phyloP scores from a whole-genome alignment of 2,329 filamentous ascomycete species.

The Parafenestella ontariensis region DNA sequence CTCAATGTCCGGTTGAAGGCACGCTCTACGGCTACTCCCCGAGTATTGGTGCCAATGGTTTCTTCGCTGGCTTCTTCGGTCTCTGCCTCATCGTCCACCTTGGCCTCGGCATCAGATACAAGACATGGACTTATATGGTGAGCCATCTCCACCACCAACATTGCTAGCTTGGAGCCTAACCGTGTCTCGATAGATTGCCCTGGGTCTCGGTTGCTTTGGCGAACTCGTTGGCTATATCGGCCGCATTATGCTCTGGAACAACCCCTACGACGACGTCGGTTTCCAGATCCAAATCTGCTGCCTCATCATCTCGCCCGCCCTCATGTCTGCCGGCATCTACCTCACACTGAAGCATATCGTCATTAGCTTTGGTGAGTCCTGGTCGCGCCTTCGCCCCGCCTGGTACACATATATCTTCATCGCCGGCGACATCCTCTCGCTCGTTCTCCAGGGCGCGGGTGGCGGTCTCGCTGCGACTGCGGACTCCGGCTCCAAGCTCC shows the following conservation, averaged over 20 bases:
- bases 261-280: slow-evolving; percentile 57
- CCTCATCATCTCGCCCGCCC: slow-evolving; percentile 64
- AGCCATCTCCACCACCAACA: background rate
- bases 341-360: slow-evolving; percentile 65
- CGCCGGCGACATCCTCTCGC: slow-evolving; percentile 63
- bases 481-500: slow-evolving; percentile 45
- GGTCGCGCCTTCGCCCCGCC: slow-evolving; percentile 37
- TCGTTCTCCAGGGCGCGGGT: slow-evolving; percentile 65
- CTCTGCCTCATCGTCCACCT: slow-evolving; percentile 58
- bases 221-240: slow-evolving; percentile 65
- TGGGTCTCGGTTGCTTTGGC: slow-evolving; percentile 57
- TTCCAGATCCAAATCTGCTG: slow-evolving; percentile 65
- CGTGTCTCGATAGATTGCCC: slow-evolving; percentile 44
- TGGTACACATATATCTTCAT: slow-evolving; percentile 68
- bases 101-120: slow-evolving; percentile 57
- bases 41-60: slow-evolving; percentile 57
- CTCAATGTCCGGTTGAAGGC: slow-evolving; percentile 53
- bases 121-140: slow-evolving; percentile 63
- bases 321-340: slow-evolving; percentile 63
- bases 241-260: slow-evolving; percentile 60
- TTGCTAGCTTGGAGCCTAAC: slow-evolving; percentile 4
- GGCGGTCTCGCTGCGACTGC: slow-evolving; percentile 65
- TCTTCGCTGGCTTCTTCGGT: slow-evolving; percentile 61
- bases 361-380: slow-evolving; percentile 57
- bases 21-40: slow-evolving; percentile 64